These are phyloP conservation scores for Irpex sp. DNA, from an alignment of 1,284 basidiomycete genomes.

Conservation along the genomic window DNA sequence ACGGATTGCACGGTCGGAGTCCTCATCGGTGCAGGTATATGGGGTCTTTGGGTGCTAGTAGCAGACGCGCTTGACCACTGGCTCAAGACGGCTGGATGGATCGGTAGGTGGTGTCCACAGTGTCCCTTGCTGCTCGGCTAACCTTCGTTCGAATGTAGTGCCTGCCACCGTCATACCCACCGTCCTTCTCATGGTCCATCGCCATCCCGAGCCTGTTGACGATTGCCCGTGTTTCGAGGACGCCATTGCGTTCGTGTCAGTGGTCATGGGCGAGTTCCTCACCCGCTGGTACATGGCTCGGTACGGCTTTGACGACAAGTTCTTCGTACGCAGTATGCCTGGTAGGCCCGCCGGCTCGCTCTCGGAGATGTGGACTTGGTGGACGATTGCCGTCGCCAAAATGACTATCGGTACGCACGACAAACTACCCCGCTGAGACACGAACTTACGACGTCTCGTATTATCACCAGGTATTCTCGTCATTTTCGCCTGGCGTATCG, in stretches of 20 bases:
- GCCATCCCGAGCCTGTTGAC: slow-evolving; percentile 91
- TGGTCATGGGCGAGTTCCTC: slow-evolving; percentile 75
- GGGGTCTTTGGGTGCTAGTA: slow-evolving; percentile 47
- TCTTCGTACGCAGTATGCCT: slow-evolving; percentile 48
- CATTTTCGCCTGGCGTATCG: slow-evolving; percentile 84
- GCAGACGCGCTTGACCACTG: slow-evolving; percentile 43
- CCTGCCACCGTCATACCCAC: slow-evolving; percentile 67
- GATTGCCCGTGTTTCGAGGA: slow-evolving; percentile 99
- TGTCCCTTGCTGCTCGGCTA: not conserved
- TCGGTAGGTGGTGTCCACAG: slow-evolving; percentile 34
- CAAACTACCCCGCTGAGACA: not conserved
- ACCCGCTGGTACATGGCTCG: slow-evolving; percentile 57
- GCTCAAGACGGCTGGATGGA: slow-evolving; percentile 50
- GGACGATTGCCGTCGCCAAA: slow-evolving; percentile 54
- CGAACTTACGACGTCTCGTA: not conserved
- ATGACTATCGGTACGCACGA: slow-evolving; percentile 48
- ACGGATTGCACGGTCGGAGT: slow-evolving; percentile 73
- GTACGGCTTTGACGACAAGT: slow-evolving; percentile 32
- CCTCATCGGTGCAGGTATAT: slow-evolving; percentile 63
- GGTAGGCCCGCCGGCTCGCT: slow-evolving; percentile 49
- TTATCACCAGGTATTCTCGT: slow-evolving; percentile 56
- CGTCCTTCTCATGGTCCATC: slow-evolving; percentile 74
- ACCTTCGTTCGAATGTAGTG: slow-evolving; percentile 36
- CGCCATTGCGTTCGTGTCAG: slow-evolving; percentile 88
- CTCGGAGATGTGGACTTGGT: slow-evolving; percentile 52